Evolutionary conservation across 2,329 filamentous ascomycete genomes (phyloP).

Genomic region (Periconia digitata): DNA sequence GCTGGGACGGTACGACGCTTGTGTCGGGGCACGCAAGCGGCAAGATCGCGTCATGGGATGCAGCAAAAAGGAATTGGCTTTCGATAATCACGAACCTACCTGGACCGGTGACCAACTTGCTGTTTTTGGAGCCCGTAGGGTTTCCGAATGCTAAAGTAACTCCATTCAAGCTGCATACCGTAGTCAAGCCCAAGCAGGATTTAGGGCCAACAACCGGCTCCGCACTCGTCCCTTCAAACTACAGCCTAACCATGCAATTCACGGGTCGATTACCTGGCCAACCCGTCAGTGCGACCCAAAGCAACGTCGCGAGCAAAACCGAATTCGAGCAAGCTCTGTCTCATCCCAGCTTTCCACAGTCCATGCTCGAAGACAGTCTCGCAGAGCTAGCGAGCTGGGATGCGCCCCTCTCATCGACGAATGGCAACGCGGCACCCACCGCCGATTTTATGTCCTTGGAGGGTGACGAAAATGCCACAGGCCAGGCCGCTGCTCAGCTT

Average conservation of each 20-base stretch:
- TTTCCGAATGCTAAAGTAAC: constrained; percentile 40
- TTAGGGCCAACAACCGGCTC: constrained; percentile 43
- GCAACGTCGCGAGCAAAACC: constrained; percentile 14
- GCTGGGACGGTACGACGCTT: constrained; percentile 78
- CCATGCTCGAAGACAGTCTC: constrained; percentile 43
- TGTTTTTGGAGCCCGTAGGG: constrained; percentile 66
- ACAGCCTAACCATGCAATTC: constrained; percentile 68
- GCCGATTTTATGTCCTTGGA: constrained; percentile 40
- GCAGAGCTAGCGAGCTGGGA: constrained; percentile 37
- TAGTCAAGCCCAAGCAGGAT: constrained; percentile 80
- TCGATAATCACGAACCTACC: constrained; percentile 72
- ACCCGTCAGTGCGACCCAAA: constrained; percentile 34
- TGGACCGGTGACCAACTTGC: constrained; percentile 78
- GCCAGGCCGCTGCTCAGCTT: constrained; percentile 4
- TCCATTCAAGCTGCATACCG: constrained; percentile 56
- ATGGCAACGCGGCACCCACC: constrained; percentile 7
- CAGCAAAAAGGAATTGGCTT: constrained; percentile 68
- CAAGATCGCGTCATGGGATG: constrained; percentile 78
- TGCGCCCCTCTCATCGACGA: constrained; percentile 20
- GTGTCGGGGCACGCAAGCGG: constrained; percentile 81
- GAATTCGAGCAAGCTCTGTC: constrained; percentile 46
- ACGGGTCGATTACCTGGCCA: constrained; percentile 32
- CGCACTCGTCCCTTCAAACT: constrained; percentile 55
- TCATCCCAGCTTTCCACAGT: constrained; percentile 46
- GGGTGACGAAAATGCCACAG: constrained; percentile 3